A percentile compares a stretch with the other conserved stretches of the same genome.
Evolutionary conservation across 75 land plant species (phyloP).

Genomic region (Larix kaempferi): DNA sequence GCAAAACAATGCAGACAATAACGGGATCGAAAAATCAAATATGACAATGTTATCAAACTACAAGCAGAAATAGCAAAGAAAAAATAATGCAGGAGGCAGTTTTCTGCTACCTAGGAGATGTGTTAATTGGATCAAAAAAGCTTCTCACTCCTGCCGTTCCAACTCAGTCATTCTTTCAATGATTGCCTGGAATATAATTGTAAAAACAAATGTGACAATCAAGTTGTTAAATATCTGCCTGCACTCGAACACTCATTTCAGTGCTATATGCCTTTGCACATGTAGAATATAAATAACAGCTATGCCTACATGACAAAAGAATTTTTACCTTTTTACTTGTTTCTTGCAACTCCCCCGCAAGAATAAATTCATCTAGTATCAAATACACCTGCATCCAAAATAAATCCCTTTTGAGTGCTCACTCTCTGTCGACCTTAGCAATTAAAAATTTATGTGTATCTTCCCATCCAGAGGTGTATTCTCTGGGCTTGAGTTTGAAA

Average conservation of each 20-base stretch:
- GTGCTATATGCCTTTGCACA: not conserved
- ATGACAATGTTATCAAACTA: too few species aligned
- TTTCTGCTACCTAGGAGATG: too few species aligned
- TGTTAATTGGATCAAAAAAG: not conserved
- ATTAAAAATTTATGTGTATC: too few species aligned
- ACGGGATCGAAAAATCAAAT: too few species aligned
- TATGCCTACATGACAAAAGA: not conserved
- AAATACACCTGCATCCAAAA: slow-evolving; percentile 68
- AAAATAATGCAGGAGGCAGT: too few species aligned
- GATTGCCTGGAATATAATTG: slow-evolving; percentile 67
- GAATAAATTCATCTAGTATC: slow-evolving; percentile 95
- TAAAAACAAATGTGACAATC: not conserved
- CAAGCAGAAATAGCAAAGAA: too few species aligned
- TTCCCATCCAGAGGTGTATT: too few species aligned
- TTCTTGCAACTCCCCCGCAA: slow-evolving; percentile 96
- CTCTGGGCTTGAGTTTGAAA: too few species aligned
- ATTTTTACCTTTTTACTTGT: slow-evolving; percentile 83
- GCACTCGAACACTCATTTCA: too few species aligned
- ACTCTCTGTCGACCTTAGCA: too few species aligned
- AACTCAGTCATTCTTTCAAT: slow-evolving; percentile 98
- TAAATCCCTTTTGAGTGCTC: too few species aligned
- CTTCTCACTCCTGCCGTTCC: slow-evolving; percentile 78
- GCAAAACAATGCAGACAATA: too few species aligned
- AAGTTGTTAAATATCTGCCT: not conserved
- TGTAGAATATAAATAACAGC: not conserved